Conservation (phyloP, 768 basidiomycete genomes). For the Lactarius deliciosus region DNA sequence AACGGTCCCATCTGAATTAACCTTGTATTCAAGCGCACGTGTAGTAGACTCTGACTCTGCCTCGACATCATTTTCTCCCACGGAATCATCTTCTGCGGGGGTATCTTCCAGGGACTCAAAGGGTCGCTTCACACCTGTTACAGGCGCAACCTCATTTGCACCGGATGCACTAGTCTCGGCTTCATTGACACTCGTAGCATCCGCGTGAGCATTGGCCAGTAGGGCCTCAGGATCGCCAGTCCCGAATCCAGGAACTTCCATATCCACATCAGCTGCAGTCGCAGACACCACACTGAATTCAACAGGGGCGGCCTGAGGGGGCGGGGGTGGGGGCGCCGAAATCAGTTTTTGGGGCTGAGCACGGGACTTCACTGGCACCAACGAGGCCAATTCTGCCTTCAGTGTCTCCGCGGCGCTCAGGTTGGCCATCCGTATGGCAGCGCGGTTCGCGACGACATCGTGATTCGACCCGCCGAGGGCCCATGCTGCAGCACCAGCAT, state of each 20-base stretch:
- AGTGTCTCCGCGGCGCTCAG: constrained; percentile 94
- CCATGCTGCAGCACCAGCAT: constrained; percentile 60
- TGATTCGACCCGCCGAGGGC: constrained; percentile 85
- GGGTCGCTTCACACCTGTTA: constrained; percentile 46
- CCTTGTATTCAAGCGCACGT: constrained; percentile 59
- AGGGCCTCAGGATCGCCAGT: constrained; percentile 21
- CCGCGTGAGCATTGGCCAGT: constrained; percentile 7
- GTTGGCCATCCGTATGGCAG: constrained; percentile 92
- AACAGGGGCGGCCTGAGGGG: constrained; percentile 27
- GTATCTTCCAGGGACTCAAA: constrained; percentile 36
- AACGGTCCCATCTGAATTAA: constrained; percentile 89
- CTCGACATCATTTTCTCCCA: constrained; percentile 35
- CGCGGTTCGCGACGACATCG: constrained; percentile 86
- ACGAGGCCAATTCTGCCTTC: constrained; percentile 80
- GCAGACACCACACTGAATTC: constrained; percentile 30
- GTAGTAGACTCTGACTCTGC: constrained; percentile 40
- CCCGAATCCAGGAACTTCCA: constrained; percentile 43
- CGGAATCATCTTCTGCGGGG: constrained; percentile 24
- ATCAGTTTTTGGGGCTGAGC: constrained; percentile 31
- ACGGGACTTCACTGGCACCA: constrained; percentile 42
- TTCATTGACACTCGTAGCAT: constrained; percentile 15
- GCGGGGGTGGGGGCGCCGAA: constrained; percentile 24
- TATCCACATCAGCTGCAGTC: constrained; percentile 26
- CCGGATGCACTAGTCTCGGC: constrained; percentile 15
- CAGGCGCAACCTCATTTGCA: constrained; percentile 30